phyloP scores from a whole-genome alignment of 371 early-diverging fungal species.

The Apophysomyces trapeziformis region DNA sequence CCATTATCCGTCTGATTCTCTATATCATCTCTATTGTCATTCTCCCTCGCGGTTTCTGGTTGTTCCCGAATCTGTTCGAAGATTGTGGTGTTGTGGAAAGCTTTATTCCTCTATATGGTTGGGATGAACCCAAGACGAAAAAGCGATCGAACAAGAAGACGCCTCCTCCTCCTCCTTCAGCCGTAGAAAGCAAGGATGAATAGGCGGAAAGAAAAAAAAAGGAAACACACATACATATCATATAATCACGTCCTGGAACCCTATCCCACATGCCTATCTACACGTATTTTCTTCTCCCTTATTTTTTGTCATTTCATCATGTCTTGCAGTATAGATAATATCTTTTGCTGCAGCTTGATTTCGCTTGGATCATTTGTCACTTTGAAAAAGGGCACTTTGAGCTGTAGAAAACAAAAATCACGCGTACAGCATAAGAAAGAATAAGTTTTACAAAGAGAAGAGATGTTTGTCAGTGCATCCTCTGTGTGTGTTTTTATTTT shows the following conservation, averaged over 20 bases:
- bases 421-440: too few species aligned
- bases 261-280: background rate
- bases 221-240: background rate
- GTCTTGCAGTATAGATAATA: conserved; percentile 43
- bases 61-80: conserved; percentile 99
- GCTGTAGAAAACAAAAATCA: conserved; percentile 16
- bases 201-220: background rate
- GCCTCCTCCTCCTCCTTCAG: conserved; percentile 5
- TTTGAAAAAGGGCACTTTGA: conserved; percentile 48
- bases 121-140: conserved; percentile 72
- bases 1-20: conserved; percentile 89
- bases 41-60: conserved; percentile 93
- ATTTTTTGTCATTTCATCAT: conserved; percentile 31
- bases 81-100: conserved; percentile 98
- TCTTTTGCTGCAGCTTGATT: conserved; percentile 41
- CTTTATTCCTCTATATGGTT: conserved; percentile 96
- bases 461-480: background rate
- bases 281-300: background rate
- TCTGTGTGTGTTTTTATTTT: background rate
- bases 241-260: background rate
- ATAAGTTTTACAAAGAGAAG: background rate
- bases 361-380: conserved; percentile 30
- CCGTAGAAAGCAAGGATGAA: conserved; percentile 9
- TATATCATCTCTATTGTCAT: conserved; percentile 82
- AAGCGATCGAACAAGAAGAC: background rate